Percentiles rank a stretch among this genome's conserved stretches.
Conservation (phyloP, 441 rosid genomes). For the Metrosideros polymorpha region DNA sequence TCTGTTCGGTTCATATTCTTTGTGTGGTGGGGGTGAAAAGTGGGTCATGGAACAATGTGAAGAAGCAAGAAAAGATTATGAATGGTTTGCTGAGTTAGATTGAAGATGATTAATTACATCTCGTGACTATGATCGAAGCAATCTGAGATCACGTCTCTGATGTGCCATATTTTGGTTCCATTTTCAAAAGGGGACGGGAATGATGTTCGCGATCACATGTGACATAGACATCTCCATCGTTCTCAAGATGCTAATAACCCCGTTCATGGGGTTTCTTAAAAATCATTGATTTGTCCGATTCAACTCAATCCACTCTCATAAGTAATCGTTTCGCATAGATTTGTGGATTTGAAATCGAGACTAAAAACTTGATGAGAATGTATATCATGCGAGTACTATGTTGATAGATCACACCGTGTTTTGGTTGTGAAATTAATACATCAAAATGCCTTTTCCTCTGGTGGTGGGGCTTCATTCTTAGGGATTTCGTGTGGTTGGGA, state of each 20-base stretch:
- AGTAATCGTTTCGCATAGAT: not conserved
- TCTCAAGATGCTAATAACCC: not conserved
- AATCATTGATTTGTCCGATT: not conserved
- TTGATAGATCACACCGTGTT: accelerated
- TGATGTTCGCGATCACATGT: not conserved
- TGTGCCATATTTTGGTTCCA: not conserved
- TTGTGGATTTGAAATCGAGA: not conserved
- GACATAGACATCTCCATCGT: not conserved
- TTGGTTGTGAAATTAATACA: accelerated
- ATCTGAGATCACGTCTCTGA: not conserved
- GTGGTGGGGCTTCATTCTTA: not conserved
- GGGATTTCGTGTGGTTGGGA: not conserved
- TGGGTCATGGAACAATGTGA: not conserved
- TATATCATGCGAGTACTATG: not conserved
- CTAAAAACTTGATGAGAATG: not conserved
- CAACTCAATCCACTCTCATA: not conserved
- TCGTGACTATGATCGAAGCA: not conserved
- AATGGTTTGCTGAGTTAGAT: not conserved
- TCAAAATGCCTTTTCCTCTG: not conserved
- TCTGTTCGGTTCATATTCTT: not conserved
- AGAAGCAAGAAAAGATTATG: not conserved
- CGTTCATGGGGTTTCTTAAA: accelerated
- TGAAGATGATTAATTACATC: not conserved
- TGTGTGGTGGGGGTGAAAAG: not conserved
- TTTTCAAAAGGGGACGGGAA: not conserved